These are phyloP conservation scores for Solanum peruvianum DNA, from an alignment of 257 asterid genomes.

Conservation along the genomic window DNA sequence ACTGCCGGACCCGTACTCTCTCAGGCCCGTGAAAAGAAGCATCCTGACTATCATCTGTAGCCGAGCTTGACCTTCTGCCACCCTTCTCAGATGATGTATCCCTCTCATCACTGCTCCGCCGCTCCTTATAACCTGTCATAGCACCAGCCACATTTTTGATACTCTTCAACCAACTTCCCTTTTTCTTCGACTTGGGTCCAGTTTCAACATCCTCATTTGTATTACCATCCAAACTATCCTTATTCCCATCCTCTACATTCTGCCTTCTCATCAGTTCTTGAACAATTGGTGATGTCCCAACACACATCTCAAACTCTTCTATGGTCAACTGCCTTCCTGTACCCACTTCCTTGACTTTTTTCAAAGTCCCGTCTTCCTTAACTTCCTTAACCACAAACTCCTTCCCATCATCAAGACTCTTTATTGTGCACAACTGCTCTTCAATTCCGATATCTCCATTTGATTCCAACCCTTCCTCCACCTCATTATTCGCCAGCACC, in stretches of 20 bases:
- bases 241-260: conserved; percentile 66
- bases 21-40: conserved; percentile 81
- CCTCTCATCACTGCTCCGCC: conserved; percentile 85
- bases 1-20: conserved; percentile 71
- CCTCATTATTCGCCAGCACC: neutral
- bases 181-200: conserved; percentile 57
- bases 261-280: conserved; percentile 98
- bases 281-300: conserved; percentile 94
- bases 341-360: conserved; percentile 80
- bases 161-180: conserved; percentile 76
- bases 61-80: conserved; percentile 96
- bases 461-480: conserved; percentile 1
- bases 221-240: conserved; percentile 37
- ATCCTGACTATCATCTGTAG: conserved; percentile 97
- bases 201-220: conserved; percentile 40
- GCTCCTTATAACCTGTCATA: conserved; percentile 59
- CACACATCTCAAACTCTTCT: conserved; percentile 90
- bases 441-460: conserved; percentile 16
- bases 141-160: conserved; percentile 69
- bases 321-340: conserved; percentile 88
- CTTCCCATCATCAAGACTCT: conserved; percentile 89
- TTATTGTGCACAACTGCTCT: conserved; percentile 51
- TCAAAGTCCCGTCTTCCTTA: conserved; percentile 91
- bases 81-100: conserved; percentile 96
- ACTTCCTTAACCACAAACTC: conserved; percentile 91